Evolutionary conservation across 148 eudicot species (phyloP).

Genomic region (Limonium bicolor): DNA sequence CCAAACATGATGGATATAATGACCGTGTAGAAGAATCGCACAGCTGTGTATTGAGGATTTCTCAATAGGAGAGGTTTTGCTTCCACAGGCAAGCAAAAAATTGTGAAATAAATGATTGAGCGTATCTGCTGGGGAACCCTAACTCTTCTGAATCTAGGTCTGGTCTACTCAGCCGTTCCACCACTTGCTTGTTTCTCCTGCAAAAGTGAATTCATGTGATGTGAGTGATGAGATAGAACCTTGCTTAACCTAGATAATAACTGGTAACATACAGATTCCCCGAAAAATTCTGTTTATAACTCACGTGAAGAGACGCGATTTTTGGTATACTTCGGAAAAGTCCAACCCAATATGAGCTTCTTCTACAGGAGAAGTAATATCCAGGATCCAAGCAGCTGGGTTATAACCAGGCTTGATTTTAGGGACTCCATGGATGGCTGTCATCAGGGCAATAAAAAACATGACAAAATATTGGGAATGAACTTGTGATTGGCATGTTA

Average conservation of each 20-base stretch:
- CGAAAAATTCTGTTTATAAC: conserved; percentile 2
- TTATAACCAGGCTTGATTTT: conserved; percentile 41
- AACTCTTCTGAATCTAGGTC: conserved; percentile 24
- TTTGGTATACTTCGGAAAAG: conserved; percentile 42
- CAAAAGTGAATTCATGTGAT: conserved; percentile 4
- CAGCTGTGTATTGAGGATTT: conserved; percentile 73
- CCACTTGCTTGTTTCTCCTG: conserved; percentile 51
- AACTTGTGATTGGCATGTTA: too few species aligned
- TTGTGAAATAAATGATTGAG: conserved; percentile 40
- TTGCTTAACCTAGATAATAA: background rate
- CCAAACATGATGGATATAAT: conserved; percentile 73
- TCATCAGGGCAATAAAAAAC: conserved; percentile 12
- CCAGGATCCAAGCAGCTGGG: conserved; percentile 81
- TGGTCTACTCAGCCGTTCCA: conserved; percentile 47
- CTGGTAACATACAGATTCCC: background rate
- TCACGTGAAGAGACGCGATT: conserved; percentile 35
- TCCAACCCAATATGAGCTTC: conserved; percentile 48
- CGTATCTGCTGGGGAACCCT: conserved; percentile 47
- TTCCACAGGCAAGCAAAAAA: conserved; percentile 60
- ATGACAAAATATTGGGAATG: background rate
- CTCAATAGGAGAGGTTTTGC: conserved; percentile 66
- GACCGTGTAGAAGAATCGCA: conserved; percentile 68
- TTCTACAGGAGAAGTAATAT: conserved; percentile 54
- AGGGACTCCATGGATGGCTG: conserved; percentile 47
- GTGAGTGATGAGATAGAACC: too few species aligned